Conservation (phyloP, 2,329 filamentous ascomycete species). For the Clonostachys byssicola region DNA sequence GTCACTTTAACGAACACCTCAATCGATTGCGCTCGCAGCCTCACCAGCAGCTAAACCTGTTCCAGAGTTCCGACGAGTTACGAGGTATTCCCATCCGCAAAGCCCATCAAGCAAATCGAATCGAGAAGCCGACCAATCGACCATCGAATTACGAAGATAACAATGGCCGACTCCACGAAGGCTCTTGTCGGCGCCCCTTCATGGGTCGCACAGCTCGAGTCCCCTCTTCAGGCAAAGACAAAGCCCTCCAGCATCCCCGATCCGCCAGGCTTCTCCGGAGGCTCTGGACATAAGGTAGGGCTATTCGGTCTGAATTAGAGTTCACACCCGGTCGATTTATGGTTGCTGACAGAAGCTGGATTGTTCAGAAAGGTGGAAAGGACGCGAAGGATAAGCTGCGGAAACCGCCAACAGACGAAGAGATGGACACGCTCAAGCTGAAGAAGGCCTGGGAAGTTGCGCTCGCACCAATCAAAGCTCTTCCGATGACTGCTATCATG, state of each 20-base stretch:
- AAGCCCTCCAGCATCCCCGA: conserved; percentile 71
- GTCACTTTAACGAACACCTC: too few relatives aligned
- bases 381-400: conserved; percentile 46
- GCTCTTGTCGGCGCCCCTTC: conserved; percentile 42
- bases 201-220: conserved; percentile 82
- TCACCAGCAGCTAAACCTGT: too few relatives aligned
- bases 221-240: conserved; percentile 60
- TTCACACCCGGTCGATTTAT: neutral
- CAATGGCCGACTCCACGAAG: conserved; percentile 9
- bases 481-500: conserved; percentile 98
- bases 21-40: too few relatives aligned
- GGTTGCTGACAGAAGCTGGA: neutral
- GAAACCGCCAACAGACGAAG: conserved; percentile 68
- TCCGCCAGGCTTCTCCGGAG: conserved; percentile 74
- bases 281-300: neutral
- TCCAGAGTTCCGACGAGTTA: too few relatives aligned
- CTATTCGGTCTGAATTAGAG: neutral
- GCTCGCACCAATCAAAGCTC: conserved; percentile 84
- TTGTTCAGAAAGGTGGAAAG: conserved; percentile 19
- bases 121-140: neutral
- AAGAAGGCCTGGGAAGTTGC: conserved; percentile 99
- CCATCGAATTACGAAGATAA: neutral
- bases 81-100: too few relatives aligned
- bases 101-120: neutral
- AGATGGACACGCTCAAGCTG: conserved; percentile 93